Evolutionary conservation across 352 stramenopile species (phyloP).

Genomic region (Phytophthora quininea): DNA sequence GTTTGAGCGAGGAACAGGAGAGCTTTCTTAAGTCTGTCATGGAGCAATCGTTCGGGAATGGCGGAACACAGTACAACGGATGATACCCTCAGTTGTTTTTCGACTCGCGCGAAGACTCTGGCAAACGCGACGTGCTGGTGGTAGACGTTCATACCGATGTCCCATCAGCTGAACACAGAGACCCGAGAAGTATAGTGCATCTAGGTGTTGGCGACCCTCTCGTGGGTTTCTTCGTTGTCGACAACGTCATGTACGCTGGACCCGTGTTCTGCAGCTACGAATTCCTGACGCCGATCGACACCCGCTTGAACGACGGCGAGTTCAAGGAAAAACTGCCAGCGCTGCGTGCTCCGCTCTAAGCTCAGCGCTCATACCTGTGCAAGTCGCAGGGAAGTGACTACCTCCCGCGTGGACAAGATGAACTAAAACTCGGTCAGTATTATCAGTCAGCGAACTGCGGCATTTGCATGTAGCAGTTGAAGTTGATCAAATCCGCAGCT

Average conservation of each 20-base stretch:
- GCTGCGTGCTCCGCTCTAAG: background rate
- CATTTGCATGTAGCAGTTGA: slow-evolving; percentile 7
- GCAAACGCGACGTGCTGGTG: slow-evolving; percentile 20
- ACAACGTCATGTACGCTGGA: slow-evolving; percentile 15
- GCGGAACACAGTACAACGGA: slow-evolving; percentile 11
- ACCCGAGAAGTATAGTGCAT: slow-evolving; percentile 13
- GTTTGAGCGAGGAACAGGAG: slow-evolving; percentile 14
- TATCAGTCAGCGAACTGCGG: background rate
- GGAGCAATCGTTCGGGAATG: slow-evolving; percentile 20
- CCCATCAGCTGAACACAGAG: background rate
- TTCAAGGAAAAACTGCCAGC: background rate
- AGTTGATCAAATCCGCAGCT: slow-evolving; percentile 4
- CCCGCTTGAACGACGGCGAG: slow-evolving; percentile 8
- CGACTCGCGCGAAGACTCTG: slow-evolving; percentile 14
- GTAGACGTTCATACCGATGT: slow-evolving; percentile 14
- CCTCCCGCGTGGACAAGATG: too few relatives aligned
- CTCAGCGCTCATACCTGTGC: background rate
- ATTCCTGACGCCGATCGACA: slow-evolving; percentile 18
- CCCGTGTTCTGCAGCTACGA: slow-evolving; percentile 27
- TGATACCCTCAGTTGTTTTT: slow-evolving; percentile 24
- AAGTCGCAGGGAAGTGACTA: too few relatives aligned
- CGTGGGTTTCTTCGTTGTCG: slow-evolving; percentile 12
- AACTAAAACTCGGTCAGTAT: too few relatives aligned
- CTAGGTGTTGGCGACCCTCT: slow-evolving; percentile 11
- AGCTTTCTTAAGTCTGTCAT: slow-evolving; percentile 33